Evolutionary conservation across 345 rosid genomes (phyloP).

Genomic region (Camelina neglecta): DNA sequence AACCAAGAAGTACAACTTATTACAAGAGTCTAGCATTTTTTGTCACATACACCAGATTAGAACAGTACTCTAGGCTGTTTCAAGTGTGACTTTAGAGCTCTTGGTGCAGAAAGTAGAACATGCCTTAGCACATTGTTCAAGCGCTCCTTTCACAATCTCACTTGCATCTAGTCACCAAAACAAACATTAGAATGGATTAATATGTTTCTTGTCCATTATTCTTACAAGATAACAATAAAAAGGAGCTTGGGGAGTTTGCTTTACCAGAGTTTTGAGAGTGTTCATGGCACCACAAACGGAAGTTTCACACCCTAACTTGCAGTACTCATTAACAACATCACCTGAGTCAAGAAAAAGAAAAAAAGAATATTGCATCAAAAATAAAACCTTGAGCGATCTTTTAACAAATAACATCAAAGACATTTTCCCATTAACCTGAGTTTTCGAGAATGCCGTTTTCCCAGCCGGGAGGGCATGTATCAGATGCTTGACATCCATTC

Average conservation of each 20-base stretch:
- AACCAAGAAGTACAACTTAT: not conserved
- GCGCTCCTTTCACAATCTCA: not conserved
- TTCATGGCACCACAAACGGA: not conserved
- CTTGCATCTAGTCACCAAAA: not conserved
- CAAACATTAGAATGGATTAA: not conserved
- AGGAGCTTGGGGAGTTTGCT: not conserved
- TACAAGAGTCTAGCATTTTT: not conserved
- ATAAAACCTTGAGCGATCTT: not conserved
- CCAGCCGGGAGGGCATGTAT: no score
- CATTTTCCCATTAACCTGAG: not conserved
- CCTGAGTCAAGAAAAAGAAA: not conserved
- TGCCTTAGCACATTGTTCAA: not conserved
- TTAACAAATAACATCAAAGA: no score
- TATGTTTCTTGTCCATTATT: no score
- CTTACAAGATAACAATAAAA: no score
- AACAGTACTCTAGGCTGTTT: not conserved
- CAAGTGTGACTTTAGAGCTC: not conserved
- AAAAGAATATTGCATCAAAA: no score
- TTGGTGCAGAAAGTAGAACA: not conserved
- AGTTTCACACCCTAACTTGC: not conserved
- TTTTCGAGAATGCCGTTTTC: no score
- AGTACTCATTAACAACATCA: not conserved
- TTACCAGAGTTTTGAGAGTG: not conserved
- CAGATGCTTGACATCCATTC: no score
- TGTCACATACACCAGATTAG: not conserved